A percentile compares a stretch with the other conserved stretches of the same genome.
phyloP scores from a whole-genome alignment of 805 yeast genomes.

The Debaryomyces tyrocola region DNA sequence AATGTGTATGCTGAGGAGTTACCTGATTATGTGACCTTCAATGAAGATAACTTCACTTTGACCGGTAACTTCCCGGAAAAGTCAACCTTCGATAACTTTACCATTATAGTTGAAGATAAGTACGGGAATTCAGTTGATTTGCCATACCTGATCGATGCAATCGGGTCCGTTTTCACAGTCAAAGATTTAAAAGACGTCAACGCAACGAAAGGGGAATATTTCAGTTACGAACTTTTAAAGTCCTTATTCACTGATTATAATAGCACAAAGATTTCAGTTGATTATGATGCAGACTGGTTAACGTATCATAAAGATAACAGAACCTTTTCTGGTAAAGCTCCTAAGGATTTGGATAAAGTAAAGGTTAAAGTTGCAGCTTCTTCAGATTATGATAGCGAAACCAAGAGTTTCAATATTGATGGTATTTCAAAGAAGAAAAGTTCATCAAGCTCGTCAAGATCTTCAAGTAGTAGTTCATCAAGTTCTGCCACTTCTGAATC shows the following conservation, averaged over 20 bases:
- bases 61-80: conserved; percentile 57
- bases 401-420: conserved; percentile 47
- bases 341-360: conserved; percentile 23
- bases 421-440: conserved; percentile 42
- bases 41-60: conserved; percentile 39
- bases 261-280: conserved; percentile 48
- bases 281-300: conserved; percentile 60
- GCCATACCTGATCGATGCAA: conserved; percentile 56
- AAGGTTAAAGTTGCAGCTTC: conserved; percentile 29
- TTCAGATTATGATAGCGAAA: conserved; percentile 27
- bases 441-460: conserved; percentile 22
- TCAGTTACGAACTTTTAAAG: conserved; percentile 53
- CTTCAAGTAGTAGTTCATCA: conserved; percentile 26
- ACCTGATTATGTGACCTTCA: conserved; percentile 60
- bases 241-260: conserved; percentile 57
- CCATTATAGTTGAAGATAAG: conserved; percentile 56
- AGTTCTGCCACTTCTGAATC: conserved; percentile 28
- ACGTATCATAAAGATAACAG: conserved; percentile 55
- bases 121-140: conserved; percentile 61
- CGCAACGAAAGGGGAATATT: conserved; percentile 65
- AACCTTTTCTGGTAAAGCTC: conserved; percentile 70
- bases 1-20: conserved; percentile 48
- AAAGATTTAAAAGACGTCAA: conserved; percentile 54
- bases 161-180: conserved; percentile 57
- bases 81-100: conserved; percentile 45